Conservation (phyloP, 768 basidiomycete genomes). For the Tylopilus subfusipes region DNA sequence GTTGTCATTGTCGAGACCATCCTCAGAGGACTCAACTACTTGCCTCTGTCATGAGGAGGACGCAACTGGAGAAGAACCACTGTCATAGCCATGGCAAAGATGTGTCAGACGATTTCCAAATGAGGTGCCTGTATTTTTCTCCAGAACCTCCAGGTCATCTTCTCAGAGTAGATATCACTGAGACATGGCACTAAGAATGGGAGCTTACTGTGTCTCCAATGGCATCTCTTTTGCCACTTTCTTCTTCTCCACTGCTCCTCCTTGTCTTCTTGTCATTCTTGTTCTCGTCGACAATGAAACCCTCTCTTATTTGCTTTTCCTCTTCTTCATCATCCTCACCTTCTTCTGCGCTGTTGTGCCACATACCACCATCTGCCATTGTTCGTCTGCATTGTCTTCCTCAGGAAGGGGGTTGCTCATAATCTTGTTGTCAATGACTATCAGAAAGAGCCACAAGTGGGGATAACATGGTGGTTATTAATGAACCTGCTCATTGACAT, state of each 20-base stretch:
- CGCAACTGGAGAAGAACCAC: conserved; percentile 62
- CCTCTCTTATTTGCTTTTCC: conserved; percentile 71
- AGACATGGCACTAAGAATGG: conserved; percentile 6
- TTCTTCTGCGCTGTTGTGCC: conserved; percentile 86
- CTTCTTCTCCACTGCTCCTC: conserved; percentile 53
- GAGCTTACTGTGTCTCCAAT: conserved; percentile 48
- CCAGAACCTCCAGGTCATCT: conserved; percentile 75
- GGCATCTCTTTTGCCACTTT: conserved; percentile 65
- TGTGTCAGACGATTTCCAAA: conserved; percentile 74
- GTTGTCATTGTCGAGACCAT: conserved; percentile 62
- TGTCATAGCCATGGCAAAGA: conserved; percentile 69
- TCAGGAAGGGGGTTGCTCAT: conserved; percentile 53
- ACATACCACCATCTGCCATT: conserved; percentile 43
- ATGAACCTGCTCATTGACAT: conserved; percentile 18
- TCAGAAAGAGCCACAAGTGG: conserved; percentile 38
- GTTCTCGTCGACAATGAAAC: conserved; percentile 91
- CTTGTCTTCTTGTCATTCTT: conserved; percentile 76
- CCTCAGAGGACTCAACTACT: conserved; percentile 71
- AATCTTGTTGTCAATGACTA: conserved; percentile 50
- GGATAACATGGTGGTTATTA: conserved; percentile 50
- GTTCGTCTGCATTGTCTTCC: conserved; percentile 56
- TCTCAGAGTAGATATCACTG: conserved; percentile 47
- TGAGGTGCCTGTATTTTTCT: conserved; percentile 81
- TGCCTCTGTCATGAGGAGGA: conserved; percentile 58
- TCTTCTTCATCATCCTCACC: conserved; percentile 92